Percentiles rank a stretch among this genome's conserved stretches.
Evolutionary conservation across 345 rosid genomes (phyloP).

Genomic region (Aurinia saxatilis): DNA sequence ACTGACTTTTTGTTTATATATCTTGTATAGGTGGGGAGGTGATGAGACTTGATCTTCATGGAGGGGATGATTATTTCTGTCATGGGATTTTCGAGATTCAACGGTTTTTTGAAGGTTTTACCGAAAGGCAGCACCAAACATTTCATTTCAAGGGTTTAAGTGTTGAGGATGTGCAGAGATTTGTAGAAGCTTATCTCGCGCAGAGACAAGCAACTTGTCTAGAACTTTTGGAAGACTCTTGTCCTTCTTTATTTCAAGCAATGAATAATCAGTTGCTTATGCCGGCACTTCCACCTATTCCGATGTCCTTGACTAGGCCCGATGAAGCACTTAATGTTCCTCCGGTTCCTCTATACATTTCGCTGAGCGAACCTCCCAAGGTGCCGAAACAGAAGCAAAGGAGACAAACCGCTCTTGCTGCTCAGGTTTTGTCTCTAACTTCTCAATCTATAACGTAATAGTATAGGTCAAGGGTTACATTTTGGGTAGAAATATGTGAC

Average conservation of each 20-base stretch:
- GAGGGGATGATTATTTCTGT: constrained; percentile 16
- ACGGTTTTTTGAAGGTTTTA: neutral
- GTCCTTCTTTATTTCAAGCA: constrained; percentile 9
- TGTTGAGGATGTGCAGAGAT: neutral
- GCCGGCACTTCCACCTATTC: neutral
- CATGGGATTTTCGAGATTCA: constrained; percentile 9
- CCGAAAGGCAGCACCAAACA: neutral
- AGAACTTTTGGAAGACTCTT: neutral
- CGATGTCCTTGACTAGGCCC: neutral
- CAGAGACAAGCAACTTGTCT: neutral
- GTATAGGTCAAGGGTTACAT: neutral
- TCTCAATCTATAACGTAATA: neutral
- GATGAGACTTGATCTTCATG: neutral
- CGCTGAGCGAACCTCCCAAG: neutral
- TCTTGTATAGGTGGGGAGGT: neutral
- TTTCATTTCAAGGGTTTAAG: neutral
- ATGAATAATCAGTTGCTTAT: neutral
- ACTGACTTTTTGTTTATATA: neutral
- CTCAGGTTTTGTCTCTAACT: neutral
- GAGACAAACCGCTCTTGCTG: neutral
- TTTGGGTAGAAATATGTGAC: neutral
- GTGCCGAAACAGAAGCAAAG: neutral
- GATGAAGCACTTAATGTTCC: neutral
- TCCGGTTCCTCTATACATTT: neutral
- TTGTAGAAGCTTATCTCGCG: constrained; percentile 2